Base-by-base conservation (phyloP, 2,329 filamentous ascomycete species). In the Talaromyces rugulosus region DNA sequence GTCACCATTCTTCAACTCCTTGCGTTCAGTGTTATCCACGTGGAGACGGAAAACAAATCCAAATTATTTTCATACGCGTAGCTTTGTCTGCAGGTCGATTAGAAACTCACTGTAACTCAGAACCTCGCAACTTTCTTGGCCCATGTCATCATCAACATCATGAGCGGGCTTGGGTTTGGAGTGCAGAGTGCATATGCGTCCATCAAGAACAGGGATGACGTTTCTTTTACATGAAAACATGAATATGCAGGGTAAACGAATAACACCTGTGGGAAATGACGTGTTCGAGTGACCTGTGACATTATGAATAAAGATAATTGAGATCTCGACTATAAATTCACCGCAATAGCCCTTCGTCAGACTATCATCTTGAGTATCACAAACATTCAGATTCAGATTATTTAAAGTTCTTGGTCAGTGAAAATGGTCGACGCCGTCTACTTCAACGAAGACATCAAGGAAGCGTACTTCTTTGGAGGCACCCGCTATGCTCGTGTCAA, bases 391-490 rank as follows among this genome's bases (percentile, higher is more conserved):
- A 40, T 40, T n/a, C 23, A 2, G 1, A 36, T 40, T 40, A 4
- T 9, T 9, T 33, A 33, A 14, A 40, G 7, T n/a, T 2, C 7
- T 8, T 7, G 3, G 5, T 5, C 6, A 40, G 16, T 56, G 6
- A 56, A 1, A 23, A 56, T 56, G 53, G 53, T 56, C 30, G 31
- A 56, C 34, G 53, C 53, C n/a, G 53, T 18, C 12, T 56, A 34
- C 18, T 56, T 14, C 30, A 33, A 56, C n/a, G 53, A 56, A 36
- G 53, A 56, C 12, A 56, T 56, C 28, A 16, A 56, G 31, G 16
- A 56, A 36, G 53, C 30, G 1, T 56, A 56, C 53, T 56, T 56
- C 53, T 56, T 56, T n/a, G 53, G 30, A 23, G 53, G 53, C 23
- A 56, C 30, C 14, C 30, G 34, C 30, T 56, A 56, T 33, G 30